Evolutionary conservation across 768 basidiomycete genomes (phyloP).

Genomic region (Tulasnella calospora): DNA sequence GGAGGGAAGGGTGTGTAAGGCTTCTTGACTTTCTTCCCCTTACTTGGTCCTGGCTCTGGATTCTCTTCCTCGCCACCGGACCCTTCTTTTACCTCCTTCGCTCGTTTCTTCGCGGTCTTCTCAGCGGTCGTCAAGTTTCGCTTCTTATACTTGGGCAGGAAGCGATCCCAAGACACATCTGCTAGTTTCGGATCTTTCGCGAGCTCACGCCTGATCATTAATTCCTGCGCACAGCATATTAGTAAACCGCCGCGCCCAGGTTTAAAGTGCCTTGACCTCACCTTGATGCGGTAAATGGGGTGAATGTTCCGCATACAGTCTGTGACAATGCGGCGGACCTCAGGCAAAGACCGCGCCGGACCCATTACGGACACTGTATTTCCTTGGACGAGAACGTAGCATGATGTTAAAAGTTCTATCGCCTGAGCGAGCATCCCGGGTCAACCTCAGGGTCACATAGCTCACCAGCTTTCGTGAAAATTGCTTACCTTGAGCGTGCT

Average conservation of each 20-base stretch:
- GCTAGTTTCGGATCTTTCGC: conserved; percentile 97
- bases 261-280: conserved; percentile 33
- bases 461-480: neutral
- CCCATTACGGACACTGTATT: conserved; percentile 99
- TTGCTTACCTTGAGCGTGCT: conserved; percentile 87
- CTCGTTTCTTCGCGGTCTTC: conserved; percentile 89
- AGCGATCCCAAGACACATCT: conserved; percentile 92
- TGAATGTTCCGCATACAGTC: conserved; percentile 99
- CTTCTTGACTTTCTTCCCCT: conserved; percentile 64
- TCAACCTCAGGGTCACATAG: neutral
- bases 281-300: conserved; percentile 98
- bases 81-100: conserved; percentile 50
- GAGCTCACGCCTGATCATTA: conserved; percentile 97
- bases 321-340: conserved; percentile 90
- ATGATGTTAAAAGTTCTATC: conserved; percentile 91
- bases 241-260: neutral
- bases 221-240: conserved; percentile 54
- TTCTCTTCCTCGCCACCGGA: neutral
- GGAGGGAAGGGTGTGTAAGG: conserved; percentile 99
- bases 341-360: conserved; percentile 88
- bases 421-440: conserved; percentile 52
- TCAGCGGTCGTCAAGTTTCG: conserved; percentile 89
- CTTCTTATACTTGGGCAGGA: conserved; percentile 93
- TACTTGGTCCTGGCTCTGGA: neutral
- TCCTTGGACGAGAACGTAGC: conserved; percentile 97